These are phyloP conservation scores for Pseudophaeomoniella oleicola DNA, from an alignment of 2,329 filamentous ascomycete genomes.

Conservation along the genomic window DNA sequence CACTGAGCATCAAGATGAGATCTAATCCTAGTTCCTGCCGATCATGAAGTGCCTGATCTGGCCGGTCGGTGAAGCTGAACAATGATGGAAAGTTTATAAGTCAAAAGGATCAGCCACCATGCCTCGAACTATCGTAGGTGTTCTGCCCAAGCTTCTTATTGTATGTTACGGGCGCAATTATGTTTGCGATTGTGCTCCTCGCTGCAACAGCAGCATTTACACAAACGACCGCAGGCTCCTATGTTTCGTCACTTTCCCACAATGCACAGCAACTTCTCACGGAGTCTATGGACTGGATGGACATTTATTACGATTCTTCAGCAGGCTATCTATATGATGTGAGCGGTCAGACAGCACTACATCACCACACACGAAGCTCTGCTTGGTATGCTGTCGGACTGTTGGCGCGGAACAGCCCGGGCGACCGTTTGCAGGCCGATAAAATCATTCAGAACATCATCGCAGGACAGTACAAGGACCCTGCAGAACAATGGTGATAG, in stretches of 20 bases:
- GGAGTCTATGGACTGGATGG: constrained; percentile 41
- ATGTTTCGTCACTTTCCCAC: not conserved
- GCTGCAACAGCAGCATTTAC: not conserved
- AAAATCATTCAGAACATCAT: constrained; percentile 42
- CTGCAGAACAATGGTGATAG: constrained; percentile 38
- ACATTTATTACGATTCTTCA: constrained; percentile 37
- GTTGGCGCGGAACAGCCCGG: constrained; percentile 37
- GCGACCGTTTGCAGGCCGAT: constrained; percentile 35
- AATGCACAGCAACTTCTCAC: constrained; percentile 24
- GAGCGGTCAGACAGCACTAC: constrained; percentile 22
- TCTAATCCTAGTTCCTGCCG: too few relatives aligned
- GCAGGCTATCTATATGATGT: constrained; percentile 34
- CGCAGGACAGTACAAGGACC: constrained; percentile 35
- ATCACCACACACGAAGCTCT: constrained; percentile 42
- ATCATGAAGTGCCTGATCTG: too few relatives aligned
- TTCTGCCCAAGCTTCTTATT: too few relatives aligned
- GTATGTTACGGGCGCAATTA: too few relatives aligned
- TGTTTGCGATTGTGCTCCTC: not conserved
- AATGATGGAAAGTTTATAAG: too few relatives aligned
- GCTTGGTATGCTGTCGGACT: constrained; percentile 47
- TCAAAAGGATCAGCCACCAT: too few relatives aligned
- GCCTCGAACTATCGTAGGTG: too few relatives aligned
- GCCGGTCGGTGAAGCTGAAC: too few relatives aligned
- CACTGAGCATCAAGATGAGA: too few relatives aligned
- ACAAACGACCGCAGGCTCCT: not conserved